Base-by-base conservation (phyloP, 805 yeast genomes). In the Pichia sporocuriosa region DNA sequence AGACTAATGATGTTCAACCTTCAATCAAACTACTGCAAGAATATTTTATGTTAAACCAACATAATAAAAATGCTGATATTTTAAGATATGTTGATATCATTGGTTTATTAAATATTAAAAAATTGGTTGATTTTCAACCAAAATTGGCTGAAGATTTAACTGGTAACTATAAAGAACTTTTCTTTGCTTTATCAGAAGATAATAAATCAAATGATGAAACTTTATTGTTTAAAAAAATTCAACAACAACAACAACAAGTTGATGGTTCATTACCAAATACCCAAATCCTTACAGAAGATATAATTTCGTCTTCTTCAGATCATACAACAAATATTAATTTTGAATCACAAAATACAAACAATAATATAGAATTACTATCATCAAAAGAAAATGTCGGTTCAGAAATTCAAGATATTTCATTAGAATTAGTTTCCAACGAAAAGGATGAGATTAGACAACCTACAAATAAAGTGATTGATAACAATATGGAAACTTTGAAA, bases 401-500 rank as follows among this genome's bases (percentile, higher is more conserved):
- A 20, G 34, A 29, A 22, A 29, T 34, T 28, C 38, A 42, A 23
- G 45, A 28, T 4, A 17, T 40, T 11, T 7, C 32, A 3, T 31
- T 35, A 13, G 42, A 37, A 9, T 38, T 40, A 21, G 28, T 38
- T 21, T 23, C 35, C 3, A 34, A 37, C 9, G 17, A 19, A 15
- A 43, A 35, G 23, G 39, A 32, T 4, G 39, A 37, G 16, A 40
- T 37, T 12, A 40, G 29, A 23, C 38, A 47, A 26, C 51, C 52
- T 17, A 45, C 37, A 16, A 41, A 47, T 25, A 28, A 37, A 32
- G 50, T 50, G 19, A 55, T 85, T 12, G 72, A 70, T 2, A 84
- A 81, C 47, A 75, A 75, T 32, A 67, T 72, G 26, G 78, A 69
- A 2, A 53, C 49, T 11, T 68, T 89, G 37, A 62, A 64, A 35